A percentile compares a stretch with the other conserved stretches of the same genome.
phyloP scores from a whole-genome alignment of 2,329 filamentous ascomycete genomes.

The Fusarium continuum region DNA sequence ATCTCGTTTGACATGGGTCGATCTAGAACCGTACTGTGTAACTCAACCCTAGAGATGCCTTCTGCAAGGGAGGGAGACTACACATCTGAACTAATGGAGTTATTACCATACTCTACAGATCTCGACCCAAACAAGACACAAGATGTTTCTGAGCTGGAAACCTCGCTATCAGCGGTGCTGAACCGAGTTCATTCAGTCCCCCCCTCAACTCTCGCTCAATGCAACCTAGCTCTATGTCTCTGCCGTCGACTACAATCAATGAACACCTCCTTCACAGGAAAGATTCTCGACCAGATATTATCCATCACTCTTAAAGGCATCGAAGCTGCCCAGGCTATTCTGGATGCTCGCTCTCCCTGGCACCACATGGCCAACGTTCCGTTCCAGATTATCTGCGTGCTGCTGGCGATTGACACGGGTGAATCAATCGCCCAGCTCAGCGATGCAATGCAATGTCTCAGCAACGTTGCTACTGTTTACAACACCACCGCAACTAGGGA shows the following conservation, averaged over 20 bases:
- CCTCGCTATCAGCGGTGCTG: constrained; percentile 54
- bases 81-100: constrained; percentile 59
- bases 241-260: constrained; percentile 63
- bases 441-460: constrained; percentile 60
- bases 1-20: constrained; percentile 67
- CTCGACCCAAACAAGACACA: constrained; percentile 61
- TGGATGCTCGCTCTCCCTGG: constrained; percentile 59
- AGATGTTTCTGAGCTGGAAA: constrained; percentile 54
- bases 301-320: constrained; percentile 56
- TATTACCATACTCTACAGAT: constrained; percentile 62
- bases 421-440: constrained; percentile 58
- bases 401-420: constrained; percentile 63
- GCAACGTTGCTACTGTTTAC: constrained; percentile 53
- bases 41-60: constrained; percentile 55
- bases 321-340: constrained; percentile 57
- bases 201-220: constrained; percentile 59
- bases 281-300: constrained; percentile 58
- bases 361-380: constrained; percentile 69
- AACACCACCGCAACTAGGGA: constrained; percentile 60
- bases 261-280: constrained; percentile 55
- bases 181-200: constrained; percentile 51
- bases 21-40: constrained; percentile 59
- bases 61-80: constrained; percentile 51
- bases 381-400: constrained; percentile 65
- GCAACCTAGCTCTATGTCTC: constrained; percentile 64